These are phyloP conservation scores for Aspergillus udagawae DNA, from an alignment of 2,329 filamentous ascomycete species.

Conservation along the genomic window DNA sequence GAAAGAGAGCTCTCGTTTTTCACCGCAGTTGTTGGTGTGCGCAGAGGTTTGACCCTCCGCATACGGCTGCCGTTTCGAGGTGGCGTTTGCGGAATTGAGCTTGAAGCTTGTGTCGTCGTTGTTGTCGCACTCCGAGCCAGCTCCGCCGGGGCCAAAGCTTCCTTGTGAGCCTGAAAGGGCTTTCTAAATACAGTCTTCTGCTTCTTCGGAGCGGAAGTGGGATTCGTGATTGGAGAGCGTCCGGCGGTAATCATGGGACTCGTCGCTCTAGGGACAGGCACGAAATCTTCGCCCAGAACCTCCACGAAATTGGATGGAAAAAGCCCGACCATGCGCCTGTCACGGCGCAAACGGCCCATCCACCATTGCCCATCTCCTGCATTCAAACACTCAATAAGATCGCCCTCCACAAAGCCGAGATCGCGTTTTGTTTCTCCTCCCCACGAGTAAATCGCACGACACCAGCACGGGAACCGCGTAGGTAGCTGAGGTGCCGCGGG, in stretches of 20 bases:
- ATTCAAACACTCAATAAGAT: conserved; percentile 96
- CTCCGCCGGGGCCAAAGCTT: conserved; percentile 40
- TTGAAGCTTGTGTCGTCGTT: conserved; percentile 33
- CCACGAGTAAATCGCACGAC: conserved; percentile 87
- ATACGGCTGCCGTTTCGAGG: conserved; percentile 33
- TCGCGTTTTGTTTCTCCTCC: conserved; percentile 94
- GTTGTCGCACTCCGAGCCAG: conserved; percentile 26
- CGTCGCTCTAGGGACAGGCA: conserved; percentile 56
- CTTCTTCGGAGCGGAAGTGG: conserved; percentile 53
- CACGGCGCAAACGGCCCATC: conserved; percentile 86
- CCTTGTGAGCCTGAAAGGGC: conserved; percentile 61
- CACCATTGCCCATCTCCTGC: conserved; percentile 98
- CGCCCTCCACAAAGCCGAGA: conserved; percentile 93
- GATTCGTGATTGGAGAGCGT: conserved; percentile 40
- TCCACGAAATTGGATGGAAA: conserved; percentile 98
- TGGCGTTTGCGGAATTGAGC: conserved; percentile 33
- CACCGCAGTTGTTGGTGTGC: conserved; percentile 35
- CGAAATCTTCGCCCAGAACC: conserved; percentile 78
- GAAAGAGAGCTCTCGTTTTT: conserved; percentile 36
- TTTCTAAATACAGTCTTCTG: conserved; percentile 58
- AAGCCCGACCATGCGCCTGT: conserved; percentile 83
- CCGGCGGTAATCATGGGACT: conserved; percentile 53
- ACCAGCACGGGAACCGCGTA: conserved; percentile 83
- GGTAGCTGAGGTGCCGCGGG: conserved; percentile 55
- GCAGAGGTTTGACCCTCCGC: conserved; percentile 29